Evolutionary conservation across 1,284 basidiomycete species (phyloP), one percentile per base, ranked within the genome.

Genomic region (Trametes versicolor): DNA sequence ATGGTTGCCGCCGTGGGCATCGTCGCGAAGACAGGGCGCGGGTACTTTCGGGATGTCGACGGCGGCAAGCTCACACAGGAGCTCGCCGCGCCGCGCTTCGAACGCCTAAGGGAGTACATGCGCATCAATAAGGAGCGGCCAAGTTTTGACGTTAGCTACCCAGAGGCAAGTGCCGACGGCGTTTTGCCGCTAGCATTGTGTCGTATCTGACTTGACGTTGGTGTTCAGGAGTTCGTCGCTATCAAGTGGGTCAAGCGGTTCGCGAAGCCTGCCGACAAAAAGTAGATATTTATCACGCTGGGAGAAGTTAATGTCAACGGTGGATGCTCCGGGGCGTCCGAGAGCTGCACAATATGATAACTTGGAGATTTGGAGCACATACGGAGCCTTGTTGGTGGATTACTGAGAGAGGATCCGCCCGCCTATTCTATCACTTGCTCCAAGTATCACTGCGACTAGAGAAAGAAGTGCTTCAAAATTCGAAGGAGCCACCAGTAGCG

Each of bases 91-190:
- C 29, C 67, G 12, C 48, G 48, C 59, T 76, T 75, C 56, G 67
- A 70, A 19, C 73, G 73, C 51, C 73, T 79, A 48, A 48, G 59
- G 19, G 66, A 70, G 52, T 81, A 81, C 60, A 56, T 49, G 25
- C 25, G 15, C 13, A 10, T 62, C 9, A 63, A 67, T n/a, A 73
- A 71, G 54, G 72, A 70, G 10, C 74, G 78, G 49, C 66, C 67
- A 29, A 79, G 74, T 57, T 67, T 74, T 55, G 71, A 72, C 57
- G 62, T 66, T 7, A 78, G 48, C 25, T 29, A 49, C 13, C 5
- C 8, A 6, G 48, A 49, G 48, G 48, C 13, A 25, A 13, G 48
- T 27, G 48, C 25, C 4, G 45, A 10, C 21, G n/a, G 21, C 45
- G 48, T 13, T 10, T 15, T 48, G 43, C 19, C 9, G 48, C 13